Conservation (phyloP, 2,329 filamentous ascomycete genomes). For the Lasiodiplodia sp. region DNA sequence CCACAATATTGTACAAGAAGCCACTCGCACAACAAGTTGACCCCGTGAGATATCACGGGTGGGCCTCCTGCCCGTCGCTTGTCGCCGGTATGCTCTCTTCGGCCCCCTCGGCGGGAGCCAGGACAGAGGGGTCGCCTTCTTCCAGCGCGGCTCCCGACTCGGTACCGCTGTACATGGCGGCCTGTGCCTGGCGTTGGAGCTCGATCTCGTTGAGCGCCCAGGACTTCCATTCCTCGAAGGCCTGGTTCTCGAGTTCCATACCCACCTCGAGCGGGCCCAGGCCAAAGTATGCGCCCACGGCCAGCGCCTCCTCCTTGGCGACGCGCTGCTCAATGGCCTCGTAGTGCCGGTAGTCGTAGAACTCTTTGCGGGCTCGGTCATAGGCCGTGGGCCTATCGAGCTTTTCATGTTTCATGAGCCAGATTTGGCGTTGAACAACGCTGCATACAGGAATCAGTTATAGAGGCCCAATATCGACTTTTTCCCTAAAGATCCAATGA, state of each 20-base stretch:
- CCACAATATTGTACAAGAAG: conserved; percentile 16
- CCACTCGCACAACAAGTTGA: not conserved
- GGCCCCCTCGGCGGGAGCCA: conserved; percentile 47
- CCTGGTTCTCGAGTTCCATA: conserved; percentile 80
- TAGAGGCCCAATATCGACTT: not conserved
- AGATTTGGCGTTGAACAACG: conserved; percentile 90
- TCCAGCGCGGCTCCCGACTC: conserved; percentile 42
- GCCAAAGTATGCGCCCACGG: conserved; percentile 89
- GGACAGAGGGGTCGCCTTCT: conserved; percentile 35
- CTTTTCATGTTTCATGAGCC: conserved; percentile 68
- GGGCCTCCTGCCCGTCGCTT: conserved; percentile 46
- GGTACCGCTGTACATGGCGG: conserved; percentile 51
- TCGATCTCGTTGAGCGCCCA: conserved; percentile 71
- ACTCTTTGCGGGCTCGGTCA: conserved; percentile 85
- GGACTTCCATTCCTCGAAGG: conserved; percentile 83
- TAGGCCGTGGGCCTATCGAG: conserved; percentile 76
- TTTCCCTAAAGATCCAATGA: not conserved
- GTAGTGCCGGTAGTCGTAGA: conserved; percentile 82
- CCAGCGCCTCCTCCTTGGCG: conserved; percentile 84
- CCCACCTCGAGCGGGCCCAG: conserved; percentile 76
- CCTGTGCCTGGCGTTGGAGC: conserved; percentile 55
- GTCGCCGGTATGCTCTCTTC: conserved; percentile 40
- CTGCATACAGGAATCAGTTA: conserved; percentile 54
- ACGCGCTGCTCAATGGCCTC: conserved; percentile 85
- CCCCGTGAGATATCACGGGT: conserved; percentile 38